Conservation (phyloP, 129 eudicot species). For the Scalesia atractyloides region DNA sequence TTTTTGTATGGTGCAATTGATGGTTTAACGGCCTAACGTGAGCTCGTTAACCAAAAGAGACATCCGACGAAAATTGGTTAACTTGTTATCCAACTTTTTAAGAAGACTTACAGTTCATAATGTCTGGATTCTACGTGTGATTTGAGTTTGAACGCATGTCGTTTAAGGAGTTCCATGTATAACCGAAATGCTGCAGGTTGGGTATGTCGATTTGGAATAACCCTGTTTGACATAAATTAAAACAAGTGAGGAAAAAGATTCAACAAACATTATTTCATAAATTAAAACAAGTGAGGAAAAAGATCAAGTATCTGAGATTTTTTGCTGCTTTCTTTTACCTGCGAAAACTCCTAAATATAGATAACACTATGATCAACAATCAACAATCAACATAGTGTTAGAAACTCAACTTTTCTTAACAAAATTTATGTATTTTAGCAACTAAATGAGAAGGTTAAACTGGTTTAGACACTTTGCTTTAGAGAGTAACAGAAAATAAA, state of each 20-base stretch:
- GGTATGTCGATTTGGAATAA: slow-evolving; percentile 62
- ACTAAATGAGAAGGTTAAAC: too few species aligned
- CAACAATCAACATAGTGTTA: neutral
- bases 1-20: too few species aligned
- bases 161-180: slow-evolving; percentile 80
- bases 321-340: too few species aligned
- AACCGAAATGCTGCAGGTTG: slow-evolving; percentile 81
- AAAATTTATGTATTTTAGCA: too few species aligned
- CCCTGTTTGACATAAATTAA: slow-evolving; percentile 44
- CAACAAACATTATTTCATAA: neutral
- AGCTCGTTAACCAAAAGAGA: too few species aligned
- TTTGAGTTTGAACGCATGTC: slow-evolving; percentile 60
- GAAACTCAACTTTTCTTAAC: too few species aligned
- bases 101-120: slow-evolving; percentile 55
- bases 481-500: neutral
- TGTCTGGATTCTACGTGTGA: slow-evolving; percentile 48
- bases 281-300: too few species aligned
- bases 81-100: too few species aligned
- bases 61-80: too few species aligned
- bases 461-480: neutral
- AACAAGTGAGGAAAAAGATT: slow-evolving; percentile 1
- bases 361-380: neutral
- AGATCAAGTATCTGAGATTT: too few species aligned
- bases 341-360: too few species aligned
- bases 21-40: too few species aligned